A percentile compares a stretch with the other conserved stretches of the same genome.
phyloP scores from a whole-genome alignment of 2,329 filamentous ascomycete species.

The Xylaria sp. region DNA sequence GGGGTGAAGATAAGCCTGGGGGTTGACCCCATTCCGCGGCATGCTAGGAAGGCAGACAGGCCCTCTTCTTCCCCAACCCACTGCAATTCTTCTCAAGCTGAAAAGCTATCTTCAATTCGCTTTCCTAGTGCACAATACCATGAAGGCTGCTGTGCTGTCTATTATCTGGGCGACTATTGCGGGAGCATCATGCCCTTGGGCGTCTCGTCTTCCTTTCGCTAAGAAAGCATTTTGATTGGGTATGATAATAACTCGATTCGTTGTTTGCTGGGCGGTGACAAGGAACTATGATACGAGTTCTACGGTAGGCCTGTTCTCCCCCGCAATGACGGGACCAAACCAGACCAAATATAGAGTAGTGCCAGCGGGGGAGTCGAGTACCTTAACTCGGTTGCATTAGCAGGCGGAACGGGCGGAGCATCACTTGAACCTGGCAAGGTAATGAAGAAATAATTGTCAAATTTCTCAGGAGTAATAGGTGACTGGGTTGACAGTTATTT shows the following conservation, averaged over 20 bases:
- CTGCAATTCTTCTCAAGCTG: not conserved
- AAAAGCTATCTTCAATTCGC: not conserved
- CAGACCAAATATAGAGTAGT: not conserved
- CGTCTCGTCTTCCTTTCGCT: conserved; percentile 6
- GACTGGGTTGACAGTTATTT: too few relatives aligned
- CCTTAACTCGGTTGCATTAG: conserved; percentile 4
- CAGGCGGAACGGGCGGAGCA: not conserved
- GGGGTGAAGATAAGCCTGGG: conserved; percentile 22
- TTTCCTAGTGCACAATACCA: too few relatives aligned
- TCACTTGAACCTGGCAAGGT: not conserved
- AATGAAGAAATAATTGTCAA: too few relatives aligned
- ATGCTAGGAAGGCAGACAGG: not conserved
- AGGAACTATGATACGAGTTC: not conserved
- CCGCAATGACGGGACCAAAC: not conserved
- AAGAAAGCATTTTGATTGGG: conserved; percentile 12
- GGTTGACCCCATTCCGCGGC: not conserved
- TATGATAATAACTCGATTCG: not conserved
- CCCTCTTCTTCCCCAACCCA: not conserved
- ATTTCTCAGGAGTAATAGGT: too few relatives aligned
- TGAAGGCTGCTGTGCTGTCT: not conserved
- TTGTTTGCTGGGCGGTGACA: conserved; percentile 9
- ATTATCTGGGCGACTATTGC: not conserved
- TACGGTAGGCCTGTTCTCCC: not conserved
- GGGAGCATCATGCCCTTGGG: not conserved
- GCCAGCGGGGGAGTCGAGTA: not conserved